Evolutionary conservation across 2,329 filamentous ascomycete genomes (phyloP), one percentile per base, ranked within the genome.

Genomic region (Sclerotinia subarctica): DNA sequence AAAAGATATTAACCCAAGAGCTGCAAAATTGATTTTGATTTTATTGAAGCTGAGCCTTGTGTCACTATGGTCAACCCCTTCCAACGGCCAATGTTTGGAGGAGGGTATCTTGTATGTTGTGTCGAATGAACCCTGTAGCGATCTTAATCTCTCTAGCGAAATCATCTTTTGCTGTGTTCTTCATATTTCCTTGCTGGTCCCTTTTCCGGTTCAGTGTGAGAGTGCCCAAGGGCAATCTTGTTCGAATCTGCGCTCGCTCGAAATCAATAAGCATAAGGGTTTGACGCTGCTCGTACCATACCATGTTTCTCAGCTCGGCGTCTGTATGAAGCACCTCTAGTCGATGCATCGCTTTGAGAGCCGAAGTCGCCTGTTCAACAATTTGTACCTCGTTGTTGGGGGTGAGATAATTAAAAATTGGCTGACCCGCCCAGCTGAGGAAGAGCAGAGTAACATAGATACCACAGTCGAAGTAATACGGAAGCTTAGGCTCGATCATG

Each of bases 381-480:
- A 47, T 47, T 19, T 47, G 19, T 47, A 8, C 44, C 44, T 19
- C 44, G 19, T 47, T 47, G 5, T 47, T 21, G 15, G 15, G 17
- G 7, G 1, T 47, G 44, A 47, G 19, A 47, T 47, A 21, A 47
- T 47, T 3, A 19, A 7, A 47, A 21, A 47, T 2, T 2, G 19
- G 19, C 15, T 5, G 19, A 21, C 44, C 44, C 8, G 44, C 44
- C 44, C 44, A 47, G 19, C 44, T 47, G 44, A 47, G 44, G 19
- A 47, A 47, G 44, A 47, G 44, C 64, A 29, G 47, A 66, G 44
- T 49, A 66, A 58, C 15, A 66, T 44, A 38, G 64, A 38, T 47
- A 44, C 32, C 57, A 10, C 32, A 58, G 38, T 42, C 38, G 13
- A 5, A 42, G 38, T 42, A 42, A 42, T 42, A 42, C 38, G 38